Conservation (phyloP, 2,329 filamentous ascomycete genomes). For the Zymoseptoria tritici region DNA sequence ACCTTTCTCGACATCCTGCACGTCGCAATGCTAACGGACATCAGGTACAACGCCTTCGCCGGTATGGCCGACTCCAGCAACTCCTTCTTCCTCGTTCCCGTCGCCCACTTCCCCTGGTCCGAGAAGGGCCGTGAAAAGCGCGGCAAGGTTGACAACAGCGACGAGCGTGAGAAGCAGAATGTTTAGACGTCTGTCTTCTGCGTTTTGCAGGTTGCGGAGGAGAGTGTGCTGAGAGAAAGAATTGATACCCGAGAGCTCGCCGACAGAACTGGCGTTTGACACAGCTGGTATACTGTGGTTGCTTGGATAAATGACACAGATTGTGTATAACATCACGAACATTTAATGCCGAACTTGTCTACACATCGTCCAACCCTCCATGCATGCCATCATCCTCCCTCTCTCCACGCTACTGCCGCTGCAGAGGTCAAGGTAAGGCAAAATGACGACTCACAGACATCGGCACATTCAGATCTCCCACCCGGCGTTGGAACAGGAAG, state of each 20-base stretch:
- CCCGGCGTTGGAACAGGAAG: too few species aligned
- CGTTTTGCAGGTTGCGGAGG: too few species aligned
- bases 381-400: too few species aligned
- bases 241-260: too few species aligned
- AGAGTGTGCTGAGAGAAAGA: too few species aligned
- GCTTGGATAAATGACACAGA: not conserved
- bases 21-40: too few species aligned
- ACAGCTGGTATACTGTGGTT: not conserved
- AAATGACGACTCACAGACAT: too few species aligned
- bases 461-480: too few species aligned
- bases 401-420: too few species aligned
- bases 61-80: constrained; percentile 50
- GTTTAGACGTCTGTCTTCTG: constrained; percentile 10
- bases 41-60: constrained; percentile 44
- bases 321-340: not conserved
- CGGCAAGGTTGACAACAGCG: constrained; percentile 38
- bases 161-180: constrained; percentile 25
- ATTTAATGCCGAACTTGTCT: not conserved
- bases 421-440: too few species aligned
- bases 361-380: too few species aligned
- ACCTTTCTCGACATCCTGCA: not conserved
- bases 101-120: constrained; percentile 93
- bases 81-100: constrained; percentile 86
- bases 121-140: constrained; percentile 61
- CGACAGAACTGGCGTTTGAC: not conserved